These are phyloP conservation scores for Lolium multiflorum DNA, from an alignment of 176 grass and related monocot genomes.

Conservation along the genomic window DNA sequence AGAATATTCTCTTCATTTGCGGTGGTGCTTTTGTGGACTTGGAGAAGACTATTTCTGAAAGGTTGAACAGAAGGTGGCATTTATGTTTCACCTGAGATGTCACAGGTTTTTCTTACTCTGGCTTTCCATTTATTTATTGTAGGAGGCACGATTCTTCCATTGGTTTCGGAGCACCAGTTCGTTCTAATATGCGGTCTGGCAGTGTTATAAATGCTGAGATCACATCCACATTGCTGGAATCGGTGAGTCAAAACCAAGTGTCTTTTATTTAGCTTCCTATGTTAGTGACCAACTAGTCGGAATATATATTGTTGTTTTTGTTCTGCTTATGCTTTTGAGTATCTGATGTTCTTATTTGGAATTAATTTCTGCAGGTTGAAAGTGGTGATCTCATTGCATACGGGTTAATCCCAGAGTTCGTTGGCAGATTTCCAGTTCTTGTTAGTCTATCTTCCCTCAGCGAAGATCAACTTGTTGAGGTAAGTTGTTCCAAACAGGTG, in stretches of 20 bases:
- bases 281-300: background rate
- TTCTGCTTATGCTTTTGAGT: constrained; percentile 19
- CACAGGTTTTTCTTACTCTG: constrained; percentile 8
- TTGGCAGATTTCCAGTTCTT: constrained; percentile 83
- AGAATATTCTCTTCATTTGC: constrained; percentile 85
- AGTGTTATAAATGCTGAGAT: constrained; percentile 58
- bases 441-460: constrained; percentile 72
- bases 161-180: constrained; percentile 71
- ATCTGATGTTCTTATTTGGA: constrained; percentile 12
- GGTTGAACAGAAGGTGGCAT: constrained; percentile 38
- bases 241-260: constrained; percentile 52
- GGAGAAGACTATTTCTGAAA: constrained; percentile 87
- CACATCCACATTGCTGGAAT: constrained; percentile 71
- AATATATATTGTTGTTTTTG: background rate
- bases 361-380: constrained; percentile 62
- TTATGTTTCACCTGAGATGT: constrained; percentile 15
- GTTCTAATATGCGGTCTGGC: constrained; percentile 68
- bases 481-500: constrained; percentile 18
- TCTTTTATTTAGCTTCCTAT: constrained; percentile 3
- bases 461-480: constrained; percentile 79
- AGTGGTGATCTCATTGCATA: constrained; percentile 76
- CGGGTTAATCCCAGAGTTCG: constrained; percentile 78
- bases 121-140: background rate
- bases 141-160: constrained; percentile 85
- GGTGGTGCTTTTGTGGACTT: constrained; percentile 79